phyloP scores from a whole-genome alignment of 768 basidiomycete species.

The Peribolospora baueri region DNA sequence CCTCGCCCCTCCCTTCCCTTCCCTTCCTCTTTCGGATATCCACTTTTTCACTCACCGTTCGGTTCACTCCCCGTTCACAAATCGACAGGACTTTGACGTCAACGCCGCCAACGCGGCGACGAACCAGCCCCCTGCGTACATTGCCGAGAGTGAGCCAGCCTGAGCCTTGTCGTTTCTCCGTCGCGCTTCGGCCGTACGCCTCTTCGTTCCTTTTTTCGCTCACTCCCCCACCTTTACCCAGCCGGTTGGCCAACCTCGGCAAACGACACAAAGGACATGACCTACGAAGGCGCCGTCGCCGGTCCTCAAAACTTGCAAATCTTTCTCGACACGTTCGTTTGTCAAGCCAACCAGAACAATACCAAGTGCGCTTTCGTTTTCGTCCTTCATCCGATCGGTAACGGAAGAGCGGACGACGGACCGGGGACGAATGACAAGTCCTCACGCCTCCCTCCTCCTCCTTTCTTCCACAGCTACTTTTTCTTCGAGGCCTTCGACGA shows the following conservation, averaged over 20 bases:
- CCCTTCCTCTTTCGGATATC: background rate
- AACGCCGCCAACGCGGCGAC: conserved; percentile 29
- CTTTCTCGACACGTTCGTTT: conserved; percentile 70
- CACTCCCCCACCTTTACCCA: too few species aligned
- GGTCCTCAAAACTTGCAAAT: conserved; percentile 23
- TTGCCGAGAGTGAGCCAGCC: conserved; percentile 43
- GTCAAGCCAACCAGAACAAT: conserved; percentile 54
- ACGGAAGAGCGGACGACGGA: background rate
- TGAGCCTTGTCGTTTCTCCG: too few species aligned
- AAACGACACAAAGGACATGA: conserved; percentile 11
- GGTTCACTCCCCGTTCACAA: background rate
- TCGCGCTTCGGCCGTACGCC: too few species aligned
- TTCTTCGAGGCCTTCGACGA: conserved; percentile 44
- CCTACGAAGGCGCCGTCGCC: conserved; percentile 5
- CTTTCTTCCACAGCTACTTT: conserved; percentile 4
- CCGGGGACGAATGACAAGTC: background rate
- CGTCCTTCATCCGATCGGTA: background rate
- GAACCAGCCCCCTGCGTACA: conserved; percentile 59
- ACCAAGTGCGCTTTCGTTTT: conserved; percentile 28
- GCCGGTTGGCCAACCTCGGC: conserved; percentile 21
- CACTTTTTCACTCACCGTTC: background rate
- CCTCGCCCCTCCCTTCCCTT: conserved; percentile 8
- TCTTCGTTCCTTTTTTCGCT: too few species aligned
- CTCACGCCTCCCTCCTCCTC: background rate
- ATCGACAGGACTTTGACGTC: conserved; percentile 1